Evolutionary conservation across 2,329 filamentous ascomycete genomes (phyloP).

Genomic region (Teratosphaeria zuluensis): DNA sequence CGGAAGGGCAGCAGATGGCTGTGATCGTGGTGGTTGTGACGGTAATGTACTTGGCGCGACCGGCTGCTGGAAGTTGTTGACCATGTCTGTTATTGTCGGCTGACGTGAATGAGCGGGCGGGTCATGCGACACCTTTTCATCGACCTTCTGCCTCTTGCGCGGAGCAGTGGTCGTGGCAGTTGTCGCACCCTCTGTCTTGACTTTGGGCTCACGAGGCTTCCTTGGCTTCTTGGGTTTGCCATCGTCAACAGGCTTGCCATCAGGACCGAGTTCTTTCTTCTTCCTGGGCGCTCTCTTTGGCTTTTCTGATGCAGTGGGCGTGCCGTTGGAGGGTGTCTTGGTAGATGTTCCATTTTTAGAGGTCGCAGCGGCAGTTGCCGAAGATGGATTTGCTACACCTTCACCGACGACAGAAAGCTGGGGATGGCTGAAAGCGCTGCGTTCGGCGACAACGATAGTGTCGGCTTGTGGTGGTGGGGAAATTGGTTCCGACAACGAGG

Average conservation of each 20-base stretch:
- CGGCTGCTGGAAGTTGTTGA: conserved; percentile 20
- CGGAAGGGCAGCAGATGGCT: conserved; percentile 7
- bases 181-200: conserved; percentile 32
- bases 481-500: conserved; percentile 17
- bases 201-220: conserved; percentile 39
- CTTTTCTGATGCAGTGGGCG: conserved; percentile 23
- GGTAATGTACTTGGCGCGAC: conserved; percentile 10
- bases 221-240: conserved; percentile 37
- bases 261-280: conserved; percentile 27
- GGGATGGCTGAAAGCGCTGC: conserved; percentile 8
- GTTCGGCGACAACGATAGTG: conserved; percentile 16
- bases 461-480: conserved; percentile 17
- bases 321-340: not conserved
- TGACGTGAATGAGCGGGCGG: conserved; percentile 22
- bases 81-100: conserved; percentile 33
- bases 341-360: conserved; percentile 27
- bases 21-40: conserved; percentile 10
- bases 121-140: conserved; percentile 23
- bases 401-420: conserved; percentile 16
- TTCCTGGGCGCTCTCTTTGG: conserved; percentile 30
- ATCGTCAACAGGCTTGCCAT: conserved; percentile 26
- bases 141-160: conserved; percentile 41
- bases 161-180: conserved; percentile 22
- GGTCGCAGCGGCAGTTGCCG: conserved; percentile 16
- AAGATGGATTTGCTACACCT: conserved; percentile 23